Conservation (phyloP, 176 grass and related monocot genomes). For the Zoysia pacifica region DNA sequence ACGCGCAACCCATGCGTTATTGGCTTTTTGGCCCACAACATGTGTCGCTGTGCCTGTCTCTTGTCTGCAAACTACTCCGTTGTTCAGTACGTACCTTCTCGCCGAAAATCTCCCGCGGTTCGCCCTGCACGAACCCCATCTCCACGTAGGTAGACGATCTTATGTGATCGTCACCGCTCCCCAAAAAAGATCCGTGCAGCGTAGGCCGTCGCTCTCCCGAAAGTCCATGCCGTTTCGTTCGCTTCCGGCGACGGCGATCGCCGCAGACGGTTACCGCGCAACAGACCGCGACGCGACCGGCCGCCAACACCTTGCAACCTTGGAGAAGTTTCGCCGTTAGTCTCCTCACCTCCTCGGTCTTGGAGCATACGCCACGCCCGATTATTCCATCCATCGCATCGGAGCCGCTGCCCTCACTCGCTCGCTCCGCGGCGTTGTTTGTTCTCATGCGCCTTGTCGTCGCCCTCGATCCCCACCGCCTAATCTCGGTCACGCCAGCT, state of each 20-base stretch:
- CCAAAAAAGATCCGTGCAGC: background rate
- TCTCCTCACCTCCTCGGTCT: background rate
- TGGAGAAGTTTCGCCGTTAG: conserved; percentile 22
- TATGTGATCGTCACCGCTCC: background rate
- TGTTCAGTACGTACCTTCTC: background rate
- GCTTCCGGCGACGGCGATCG: conserved; percentile 8
- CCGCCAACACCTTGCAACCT: conserved; percentile 19
- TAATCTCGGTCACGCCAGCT: background rate
- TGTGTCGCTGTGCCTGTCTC: no score
- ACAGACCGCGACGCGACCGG: conserved; percentile 29
- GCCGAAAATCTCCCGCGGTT: background rate
- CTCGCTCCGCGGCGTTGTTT: background rate
- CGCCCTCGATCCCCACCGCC: background rate
- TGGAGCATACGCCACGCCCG: background rate
- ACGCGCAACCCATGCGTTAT: background rate
- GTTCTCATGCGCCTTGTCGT: conserved; percentile 19
- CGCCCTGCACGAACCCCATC: background rate
- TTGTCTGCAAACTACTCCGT: no score
- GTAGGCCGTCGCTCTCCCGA: conserved; percentile 5
- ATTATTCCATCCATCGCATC: background rate
- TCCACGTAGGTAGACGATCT: background rate
- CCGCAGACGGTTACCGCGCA: conserved; percentile 23
- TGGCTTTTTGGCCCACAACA: background rate
- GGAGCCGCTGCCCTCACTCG: background rate
- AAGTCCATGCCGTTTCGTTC: background rate